Conservation (phyloP, 768 basidiomycete genomes). For the Amanita molliuscula region DNA sequence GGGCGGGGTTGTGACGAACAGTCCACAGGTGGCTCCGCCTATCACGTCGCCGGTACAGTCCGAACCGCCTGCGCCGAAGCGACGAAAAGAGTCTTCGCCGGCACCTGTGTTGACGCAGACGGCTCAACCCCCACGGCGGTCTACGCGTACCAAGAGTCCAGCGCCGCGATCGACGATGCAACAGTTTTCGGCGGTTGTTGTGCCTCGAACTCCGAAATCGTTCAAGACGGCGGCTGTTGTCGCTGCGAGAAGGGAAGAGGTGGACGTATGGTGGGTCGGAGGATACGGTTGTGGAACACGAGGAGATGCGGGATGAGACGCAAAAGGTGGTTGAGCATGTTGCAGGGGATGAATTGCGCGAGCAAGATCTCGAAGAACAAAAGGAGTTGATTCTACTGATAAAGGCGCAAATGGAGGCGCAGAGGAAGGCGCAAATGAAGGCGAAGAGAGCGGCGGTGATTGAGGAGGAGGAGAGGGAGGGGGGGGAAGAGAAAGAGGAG, state of each 20-base stretch:
- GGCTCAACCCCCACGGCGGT: slow-evolving; percentile 17
- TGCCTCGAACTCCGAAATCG: slow-evolving; percentile 19
- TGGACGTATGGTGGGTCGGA: slow-evolving; percentile 46
- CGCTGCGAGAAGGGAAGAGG: slow-evolving; percentile 22
- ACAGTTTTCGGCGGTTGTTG: slow-evolving; percentile 23
- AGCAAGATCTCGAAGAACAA: slow-evolving; percentile 70
- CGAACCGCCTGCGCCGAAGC: slow-evolving; percentile 43
- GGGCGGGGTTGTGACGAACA: slow-evolving; percentile 17
- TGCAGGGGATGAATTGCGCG: slow-evolving; percentile 49
- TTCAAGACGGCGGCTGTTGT: slow-evolving; percentile 5
- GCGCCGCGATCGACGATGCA: slow-evolving; percentile 24
- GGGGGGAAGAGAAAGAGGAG: slow-evolving; percentile 37
- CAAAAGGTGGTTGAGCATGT: slow-evolving; percentile 46
- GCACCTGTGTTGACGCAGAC: slow-evolving; percentile 17
- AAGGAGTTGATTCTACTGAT: slow-evolving; percentile 64
- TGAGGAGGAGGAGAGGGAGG: slow-evolving; percentile 27
- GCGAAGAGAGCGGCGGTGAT: slow-evolving; percentile 16
- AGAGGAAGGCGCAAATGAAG: slow-evolving; percentile 13
- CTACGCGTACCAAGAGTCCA: slow-evolving; percentile 32
- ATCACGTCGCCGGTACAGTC: slow-evolving; percentile 29
- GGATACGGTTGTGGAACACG: slow-evolving; percentile 55
- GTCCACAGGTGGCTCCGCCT: slow-evolving; percentile 25
- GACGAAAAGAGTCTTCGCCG: slow-evolving; percentile 54
- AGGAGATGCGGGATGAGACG: slow-evolving; percentile 41
- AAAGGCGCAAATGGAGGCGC: slow-evolving; percentile 48